Evolutionary conservation across 768 basidiomycete genomes (phyloP).

Genomic region (Lactarius akahatsu): DNA sequence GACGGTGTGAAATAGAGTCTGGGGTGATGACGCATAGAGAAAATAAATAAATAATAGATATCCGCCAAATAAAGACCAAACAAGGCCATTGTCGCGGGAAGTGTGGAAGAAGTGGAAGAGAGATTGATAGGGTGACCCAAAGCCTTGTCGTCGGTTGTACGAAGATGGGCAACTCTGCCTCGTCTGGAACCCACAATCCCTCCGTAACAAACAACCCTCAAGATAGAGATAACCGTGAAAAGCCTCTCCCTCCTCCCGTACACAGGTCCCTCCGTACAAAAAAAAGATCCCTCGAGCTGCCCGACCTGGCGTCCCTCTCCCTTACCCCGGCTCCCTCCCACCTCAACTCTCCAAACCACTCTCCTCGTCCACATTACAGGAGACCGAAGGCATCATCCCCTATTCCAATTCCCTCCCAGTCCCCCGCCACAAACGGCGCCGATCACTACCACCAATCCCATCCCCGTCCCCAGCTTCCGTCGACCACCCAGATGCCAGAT

Average conservation of each 20-base stretch:
- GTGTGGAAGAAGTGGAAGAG: not conserved
- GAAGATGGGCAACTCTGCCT: slow-evolving; percentile 28
- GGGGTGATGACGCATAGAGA: not conserved
- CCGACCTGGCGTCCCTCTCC: slow-evolving; percentile 61
- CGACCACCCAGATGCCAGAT: slow-evolving; percentile 40
- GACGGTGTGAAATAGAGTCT: slow-evolving; percentile 3
- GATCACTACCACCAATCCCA: slow-evolving; percentile 27
- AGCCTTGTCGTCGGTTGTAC: slow-evolving; percentile 12
- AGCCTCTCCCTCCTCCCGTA: slow-evolving; percentile 38
- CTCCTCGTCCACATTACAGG: slow-evolving; percentile 44
- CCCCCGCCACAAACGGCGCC: slow-evolving; percentile 31
- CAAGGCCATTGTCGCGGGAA: slow-evolving; percentile 10
- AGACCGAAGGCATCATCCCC: slow-evolving; percentile 47
- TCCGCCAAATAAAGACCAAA: slow-evolving; percentile 2
- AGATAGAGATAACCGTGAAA: slow-evolving; percentile 25
- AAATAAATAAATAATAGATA: not conserved
- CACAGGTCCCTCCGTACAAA: slow-evolving; percentile 64
- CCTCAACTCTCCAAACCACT: slow-evolving; percentile 40
- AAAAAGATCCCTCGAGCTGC: slow-evolving; percentile 74
- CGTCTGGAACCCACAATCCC: slow-evolving; percentile 24
- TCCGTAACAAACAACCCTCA: slow-evolving; percentile 19
- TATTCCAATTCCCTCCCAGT: slow-evolving; percentile 45
- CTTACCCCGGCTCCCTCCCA: slow-evolving; percentile 44
- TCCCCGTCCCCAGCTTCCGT: slow-evolving; percentile 27
- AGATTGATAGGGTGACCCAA: slow-evolving; percentile 4